Evolutionary conservation across 768 basidiomycete species (phyloP).

Genomic region (Cantharellus cinnabarinus): DNA sequence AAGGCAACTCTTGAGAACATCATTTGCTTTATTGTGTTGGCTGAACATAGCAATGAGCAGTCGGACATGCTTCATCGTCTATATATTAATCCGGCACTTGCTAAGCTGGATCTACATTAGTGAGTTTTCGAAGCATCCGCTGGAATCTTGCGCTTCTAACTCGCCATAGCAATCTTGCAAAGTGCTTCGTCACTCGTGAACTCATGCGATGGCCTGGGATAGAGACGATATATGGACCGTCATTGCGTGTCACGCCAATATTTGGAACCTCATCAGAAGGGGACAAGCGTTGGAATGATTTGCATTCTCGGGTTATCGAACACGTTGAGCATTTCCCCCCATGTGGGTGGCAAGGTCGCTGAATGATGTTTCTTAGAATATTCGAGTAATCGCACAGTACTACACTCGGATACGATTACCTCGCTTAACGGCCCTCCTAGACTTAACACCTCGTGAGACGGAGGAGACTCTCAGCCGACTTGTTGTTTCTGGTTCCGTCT

Average conservation of each 20-base stretch:
- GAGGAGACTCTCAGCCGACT: conserved; percentile 78
- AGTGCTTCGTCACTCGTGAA: conserved; percentile 82
- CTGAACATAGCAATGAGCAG: conserved; percentile 92
- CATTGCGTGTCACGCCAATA: conserved; percentile 58
- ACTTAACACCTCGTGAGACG: conserved; percentile 60
- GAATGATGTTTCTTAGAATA: conserved; percentile 39
- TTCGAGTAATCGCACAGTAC: conserved; percentile 84
- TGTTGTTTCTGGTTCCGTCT: conserved; percentile 80
- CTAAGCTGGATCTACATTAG: conserved; percentile 72
- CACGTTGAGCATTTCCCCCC: conserved; percentile 39
- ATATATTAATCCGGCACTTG: conserved; percentile 53
- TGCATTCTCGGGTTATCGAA: conserved; percentile 90
- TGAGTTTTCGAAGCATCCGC: conserved; percentile 16
- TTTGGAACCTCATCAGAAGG: conserved; percentile 37
- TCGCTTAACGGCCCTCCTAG: conserved; percentile 70
- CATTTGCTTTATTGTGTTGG: conserved; percentile 82
- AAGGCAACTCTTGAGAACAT: conserved; percentile 82
- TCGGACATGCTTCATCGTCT: conserved; percentile 89
- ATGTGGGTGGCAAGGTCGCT: background rate
- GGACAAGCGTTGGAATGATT: conserved; percentile 73
- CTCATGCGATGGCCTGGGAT: conserved; percentile 97
- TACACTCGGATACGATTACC: conserved; percentile 80
- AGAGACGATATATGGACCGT: conserved; percentile 67
- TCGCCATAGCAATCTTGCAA: conserved; percentile 61
- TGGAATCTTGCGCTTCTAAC: background rate